phyloP scores from a whole-genome alignment of 2,329 filamentous ascomycete species.

The Neofusicoccum parvum region DNA sequence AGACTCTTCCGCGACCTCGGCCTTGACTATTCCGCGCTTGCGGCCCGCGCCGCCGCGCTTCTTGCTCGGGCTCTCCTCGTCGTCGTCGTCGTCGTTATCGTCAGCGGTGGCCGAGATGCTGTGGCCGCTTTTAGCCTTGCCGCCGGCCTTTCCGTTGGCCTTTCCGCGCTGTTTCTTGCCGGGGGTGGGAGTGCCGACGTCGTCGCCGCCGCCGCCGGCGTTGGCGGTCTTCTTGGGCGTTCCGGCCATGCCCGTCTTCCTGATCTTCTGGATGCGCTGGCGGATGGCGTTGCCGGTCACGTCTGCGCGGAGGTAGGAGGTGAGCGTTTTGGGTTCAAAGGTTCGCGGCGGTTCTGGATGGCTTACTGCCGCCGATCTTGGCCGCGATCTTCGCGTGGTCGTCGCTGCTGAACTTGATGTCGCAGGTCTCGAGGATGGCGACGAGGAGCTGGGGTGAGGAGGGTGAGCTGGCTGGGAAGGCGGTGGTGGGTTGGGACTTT shows the following conservation, averaged over 20 bases:
- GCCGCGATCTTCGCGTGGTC: background rate
- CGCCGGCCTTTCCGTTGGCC: background rate
- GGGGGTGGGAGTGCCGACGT: background rate
- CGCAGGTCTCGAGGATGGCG: background rate
- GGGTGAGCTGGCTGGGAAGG: too few species aligned
- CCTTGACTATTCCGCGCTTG: background rate
- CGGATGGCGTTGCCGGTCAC: slow-evolving; percentile 13
- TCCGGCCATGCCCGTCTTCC: background rate
- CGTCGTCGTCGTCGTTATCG: background rate
- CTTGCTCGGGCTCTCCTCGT: background rate
- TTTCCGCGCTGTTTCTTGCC: background rate
- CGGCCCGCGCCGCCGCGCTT: background rate
- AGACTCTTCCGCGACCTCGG: background rate
- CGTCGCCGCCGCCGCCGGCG: background rate
- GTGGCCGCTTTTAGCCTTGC: too few species aligned
- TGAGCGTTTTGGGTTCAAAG: background rate
- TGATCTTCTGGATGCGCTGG: slow-evolving; percentile 5
- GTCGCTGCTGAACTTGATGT: background rate
- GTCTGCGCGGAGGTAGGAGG: background rate
- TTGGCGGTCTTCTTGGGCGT: background rate
- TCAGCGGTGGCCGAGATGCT: background rate
- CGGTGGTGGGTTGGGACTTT: too few species aligned
- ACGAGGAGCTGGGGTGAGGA: background rate
- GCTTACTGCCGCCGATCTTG: background rate
- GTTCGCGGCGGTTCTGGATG: background rate